Evolutionary conservation across 345 rosid genomes (phyloP).

Genomic region (Rubroshorea leprosula): DNA sequence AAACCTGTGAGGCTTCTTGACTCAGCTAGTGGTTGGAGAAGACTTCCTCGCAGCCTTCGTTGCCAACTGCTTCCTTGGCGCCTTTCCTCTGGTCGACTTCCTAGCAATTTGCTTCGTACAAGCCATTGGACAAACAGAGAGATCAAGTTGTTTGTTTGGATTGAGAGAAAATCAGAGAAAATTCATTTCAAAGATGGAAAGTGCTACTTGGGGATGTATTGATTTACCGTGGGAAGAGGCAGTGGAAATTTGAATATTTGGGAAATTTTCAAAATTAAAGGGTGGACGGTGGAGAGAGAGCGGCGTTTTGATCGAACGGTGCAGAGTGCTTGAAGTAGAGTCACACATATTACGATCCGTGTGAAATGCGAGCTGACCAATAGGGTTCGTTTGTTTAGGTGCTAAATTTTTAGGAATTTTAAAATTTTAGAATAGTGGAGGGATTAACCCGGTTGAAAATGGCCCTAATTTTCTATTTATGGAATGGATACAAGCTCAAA

Average conservation of each 20-base stretch:
- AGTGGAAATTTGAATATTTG: slow-evolving; percentile 8
- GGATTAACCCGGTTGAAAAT: too few species aligned
- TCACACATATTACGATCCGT: slow-evolving; percentile 23
- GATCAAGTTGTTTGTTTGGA: neutral
- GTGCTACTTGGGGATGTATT: neutral
- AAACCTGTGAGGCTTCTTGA: slow-evolving; percentile 55
- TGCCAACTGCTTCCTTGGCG: slow-evolving; percentile 50
- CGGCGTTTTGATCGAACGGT: slow-evolving; percentile 16
- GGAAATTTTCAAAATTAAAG: neutral
- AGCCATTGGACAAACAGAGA: slow-evolving; percentile 28
- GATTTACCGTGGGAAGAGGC: slow-evolving; percentile 7
- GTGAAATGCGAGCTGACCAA: slow-evolving; percentile 1
- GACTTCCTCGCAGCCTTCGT: slow-evolving; percentile 53
- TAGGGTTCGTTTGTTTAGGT: slow-evolving; percentile 1
- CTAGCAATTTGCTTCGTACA: slow-evolving; percentile 55
- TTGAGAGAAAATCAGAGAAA: neutral
- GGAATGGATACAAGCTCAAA: too few species aligned
- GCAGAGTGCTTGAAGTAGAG: neutral
- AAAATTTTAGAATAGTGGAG: neutral
- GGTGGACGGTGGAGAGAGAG: neutral
- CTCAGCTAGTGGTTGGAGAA: slow-evolving; percentile 53
- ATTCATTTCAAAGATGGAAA: neutral
- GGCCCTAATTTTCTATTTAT: too few species aligned
- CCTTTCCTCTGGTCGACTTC: slow-evolving; percentile 54
- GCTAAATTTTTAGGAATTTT: neutral